These are phyloP conservation scores for Bocquillonia castaneifolia DNA, from an alignment of 441 rosid genomes.

Conservation along the genomic window DNA sequence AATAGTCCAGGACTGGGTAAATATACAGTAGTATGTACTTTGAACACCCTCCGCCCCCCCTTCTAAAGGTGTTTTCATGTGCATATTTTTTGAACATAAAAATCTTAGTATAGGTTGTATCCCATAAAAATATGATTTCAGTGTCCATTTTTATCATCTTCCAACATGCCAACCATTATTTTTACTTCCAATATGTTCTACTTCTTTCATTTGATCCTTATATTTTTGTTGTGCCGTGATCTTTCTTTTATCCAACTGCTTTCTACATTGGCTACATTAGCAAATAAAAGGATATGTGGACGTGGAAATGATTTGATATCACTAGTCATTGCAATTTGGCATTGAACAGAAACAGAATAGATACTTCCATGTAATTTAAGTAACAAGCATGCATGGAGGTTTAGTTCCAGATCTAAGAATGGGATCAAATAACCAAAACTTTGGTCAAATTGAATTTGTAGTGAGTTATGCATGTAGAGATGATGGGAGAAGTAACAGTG, in stretches of 20 bases:
- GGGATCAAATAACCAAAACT: background rate
- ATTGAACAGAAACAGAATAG: background rate
- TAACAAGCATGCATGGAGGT: background rate
- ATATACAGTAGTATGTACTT: background rate
- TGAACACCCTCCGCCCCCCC: background rate
- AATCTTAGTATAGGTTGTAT: background rate
- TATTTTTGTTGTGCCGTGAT: background rate
- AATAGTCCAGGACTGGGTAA: background rate
- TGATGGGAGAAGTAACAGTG: background rate
- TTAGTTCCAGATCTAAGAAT: background rate
- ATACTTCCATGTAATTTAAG: background rate
- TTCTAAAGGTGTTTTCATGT: background rate
- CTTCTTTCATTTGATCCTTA: background rate
- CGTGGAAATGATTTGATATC: background rate
- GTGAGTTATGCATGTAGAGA: background rate
- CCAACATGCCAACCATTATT: background rate
- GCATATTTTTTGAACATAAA: background rate
- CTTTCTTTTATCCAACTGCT: background rate
- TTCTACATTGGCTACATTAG: slow-evolving; percentile 1
- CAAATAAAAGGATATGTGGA: background rate
- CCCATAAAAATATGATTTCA: background rate
- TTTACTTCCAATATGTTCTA: background rate
- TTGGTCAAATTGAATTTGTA: background rate
- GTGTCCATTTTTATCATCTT: background rate
- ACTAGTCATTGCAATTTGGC: background rate